Evolutionary conservation across 208 protist genomes (phyloP), one percentile per base, ranked within the genome.

Genomic region (Trypanosoma mega): DNA sequence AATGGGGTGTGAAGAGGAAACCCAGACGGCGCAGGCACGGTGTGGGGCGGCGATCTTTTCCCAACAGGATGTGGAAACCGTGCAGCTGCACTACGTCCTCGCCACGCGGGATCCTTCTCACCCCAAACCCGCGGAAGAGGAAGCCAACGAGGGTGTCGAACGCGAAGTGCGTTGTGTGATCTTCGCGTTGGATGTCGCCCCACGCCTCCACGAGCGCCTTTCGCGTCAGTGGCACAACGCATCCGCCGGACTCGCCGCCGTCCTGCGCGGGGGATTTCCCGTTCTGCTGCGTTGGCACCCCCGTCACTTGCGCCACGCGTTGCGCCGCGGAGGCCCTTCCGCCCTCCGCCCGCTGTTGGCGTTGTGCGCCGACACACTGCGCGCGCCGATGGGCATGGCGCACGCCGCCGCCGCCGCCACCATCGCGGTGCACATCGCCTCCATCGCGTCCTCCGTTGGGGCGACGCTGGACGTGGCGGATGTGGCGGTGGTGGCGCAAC

Each of bases 141-240:
- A 39, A 16, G 34, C 34, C 8, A 20, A 30, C 30, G 31, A 1
- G 16, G 30, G 39, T 9, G 21, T 55, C 3, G 64, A 30, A 24
- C 36, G 21, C 20, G 27, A 31, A 34, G 39, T 36, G 11, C 29
- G 65, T 11, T 59, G 78, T 36, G 71, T 67, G 14, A 55, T 94
- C 7, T 82, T 94, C 18, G 73, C 70, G 18, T 76, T 94, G 39
- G 75, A 85, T 53, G 82, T 79, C 20, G 74, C 80, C 1, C 67
- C 82, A 0, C 77, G 69, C 49, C 27, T 88, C 45, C 87, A 94
- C 56, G 82, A 66, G 12, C 83, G 84, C n/a, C 68, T 94, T 18
- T 76, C 74, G 39, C 85, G 88, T 53, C 87, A 94, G 63, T 94
- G 79, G 76, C 87, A 91, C 61, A 94, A 94, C 50, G 84, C 74